A percentile compares a stretch with the other conserved stretches of the same genome.
These are phyloP conservation scores for Phytophthora sp. DNA, from an alignment of 352 stramenopile species.

Conservation along the genomic window DNA sequence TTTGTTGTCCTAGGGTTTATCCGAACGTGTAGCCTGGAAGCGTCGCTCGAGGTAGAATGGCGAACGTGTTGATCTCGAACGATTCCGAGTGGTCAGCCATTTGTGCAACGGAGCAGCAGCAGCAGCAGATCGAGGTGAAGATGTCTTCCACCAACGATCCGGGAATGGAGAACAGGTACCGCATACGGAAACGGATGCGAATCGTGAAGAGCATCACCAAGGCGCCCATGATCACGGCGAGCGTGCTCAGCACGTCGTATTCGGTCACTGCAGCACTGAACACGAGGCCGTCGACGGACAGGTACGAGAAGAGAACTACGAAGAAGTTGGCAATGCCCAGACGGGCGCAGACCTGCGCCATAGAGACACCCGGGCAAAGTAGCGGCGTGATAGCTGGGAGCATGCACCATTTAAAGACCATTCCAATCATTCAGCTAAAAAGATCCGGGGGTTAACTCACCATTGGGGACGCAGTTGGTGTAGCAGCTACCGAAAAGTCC, in stretches of 20 bases:
- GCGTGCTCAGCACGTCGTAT: slow-evolving; percentile 35
- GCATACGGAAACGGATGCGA: slow-evolving; percentile 60
- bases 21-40: slow-evolving; percentile 53
- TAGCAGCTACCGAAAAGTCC: slow-evolving; percentile 42
- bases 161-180: slow-evolving; percentile 60
- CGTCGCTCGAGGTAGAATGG: slow-evolving; percentile 40
- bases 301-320: slow-evolving; percentile 39
- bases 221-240: slow-evolving; percentile 43
- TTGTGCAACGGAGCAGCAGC: slow-evolving; percentile 54
- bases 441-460: slow-evolving; percentile 12
- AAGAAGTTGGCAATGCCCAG: slow-evolving; percentile 51
- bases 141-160: slow-evolving; percentile 49
- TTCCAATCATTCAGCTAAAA: too few species aligned
- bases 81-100: slow-evolving; percentile 60
- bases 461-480: slow-evolving; percentile 45
- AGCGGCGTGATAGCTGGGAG: slow-evolving; percentile 42
- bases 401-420: slow-evolving; percentile 1
- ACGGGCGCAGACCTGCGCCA: slow-evolving; percentile 55
- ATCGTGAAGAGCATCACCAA: slow-evolving; percentile 41
- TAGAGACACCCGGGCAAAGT: slow-evolving; percentile 48
- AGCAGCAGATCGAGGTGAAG: slow-evolving; percentile 39
- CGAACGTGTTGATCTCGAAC: slow-evolving; percentile 42
- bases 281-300: slow-evolving; percentile 41
- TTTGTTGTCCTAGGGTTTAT: slow-evolving; percentile 10
- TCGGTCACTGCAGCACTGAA: slow-evolving; percentile 37